Conservation (phyloP, 768 basidiomycete species). For the Lactarius trivialis region DNA sequence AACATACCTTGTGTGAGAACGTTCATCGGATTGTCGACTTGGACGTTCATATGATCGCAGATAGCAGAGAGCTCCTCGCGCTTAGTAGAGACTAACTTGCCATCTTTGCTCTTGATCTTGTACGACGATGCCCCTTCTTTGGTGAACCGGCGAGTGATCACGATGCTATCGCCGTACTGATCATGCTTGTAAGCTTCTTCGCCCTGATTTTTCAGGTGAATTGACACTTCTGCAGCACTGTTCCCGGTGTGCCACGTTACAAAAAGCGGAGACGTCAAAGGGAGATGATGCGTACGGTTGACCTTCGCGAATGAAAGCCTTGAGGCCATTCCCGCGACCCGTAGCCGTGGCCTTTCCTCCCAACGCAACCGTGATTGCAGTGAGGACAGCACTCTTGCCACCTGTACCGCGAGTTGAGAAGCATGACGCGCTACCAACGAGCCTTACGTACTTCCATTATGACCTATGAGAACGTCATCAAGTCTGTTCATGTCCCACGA, state of each 20-base stretch:
- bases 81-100: conserved; percentile 62
- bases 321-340: conserved; percentile 79
- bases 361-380: conserved; percentile 87
- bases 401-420: conserved; percentile 39
- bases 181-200: conserved; percentile 81
- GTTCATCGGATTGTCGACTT: conserved; percentile 95
- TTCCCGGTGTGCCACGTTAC: conserved; percentile 1
- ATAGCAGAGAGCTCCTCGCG: conserved; percentile 83
- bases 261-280: neutral
- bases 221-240: conserved; percentile 69
- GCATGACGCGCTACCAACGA: conserved; percentile 1
- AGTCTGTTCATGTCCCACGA: neutral
- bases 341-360: conserved; percentile 92
- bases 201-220: conserved; percentile 84
- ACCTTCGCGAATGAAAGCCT: conserved; percentile 81
- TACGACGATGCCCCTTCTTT: conserved; percentile 71
- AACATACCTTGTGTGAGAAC: conserved; percentile 75
- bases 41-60: conserved; percentile 93
- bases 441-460: conserved; percentile 80
- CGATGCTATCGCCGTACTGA: conserved; percentile 81
- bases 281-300: conserved; percentile 48
- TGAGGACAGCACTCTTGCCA: conserved; percentile 91
- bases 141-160: conserved; percentile 74
- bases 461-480: conserved; percentile 41
- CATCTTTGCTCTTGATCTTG: conserved; percentile 73